A percentile compares a stretch with the other conserved stretches of the same genome.
These are phyloP conservation scores for Oryza punctata DNA, from an alignment of 176 grass and related monocot species.

Conservation along the genomic window DNA sequence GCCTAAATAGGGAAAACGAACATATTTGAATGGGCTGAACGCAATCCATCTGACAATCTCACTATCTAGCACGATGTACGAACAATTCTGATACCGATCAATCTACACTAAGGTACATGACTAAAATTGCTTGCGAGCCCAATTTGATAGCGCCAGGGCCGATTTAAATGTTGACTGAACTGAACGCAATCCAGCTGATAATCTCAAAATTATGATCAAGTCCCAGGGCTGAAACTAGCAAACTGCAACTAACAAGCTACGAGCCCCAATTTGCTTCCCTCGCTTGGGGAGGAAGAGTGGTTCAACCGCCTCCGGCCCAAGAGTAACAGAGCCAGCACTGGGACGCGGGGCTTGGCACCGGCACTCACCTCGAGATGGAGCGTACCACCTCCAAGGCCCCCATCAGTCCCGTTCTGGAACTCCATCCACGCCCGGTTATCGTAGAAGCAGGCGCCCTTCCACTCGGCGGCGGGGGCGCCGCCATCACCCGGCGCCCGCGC, in stretches of 20 bases:
- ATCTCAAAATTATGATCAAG: background rate
- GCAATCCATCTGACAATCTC: too few species aligned
- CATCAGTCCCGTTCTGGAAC: conserved; percentile 52
- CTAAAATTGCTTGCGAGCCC: too few species aligned
- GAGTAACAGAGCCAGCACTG: background rate
- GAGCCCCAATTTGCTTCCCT: background rate
- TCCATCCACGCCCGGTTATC: conserved; percentile 75
- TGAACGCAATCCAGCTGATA: background rate
- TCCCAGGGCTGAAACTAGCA: background rate
- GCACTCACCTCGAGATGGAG: conserved; percentile 66
- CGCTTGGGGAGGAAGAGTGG: background rate
- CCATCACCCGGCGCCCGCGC: conserved; percentile 39
- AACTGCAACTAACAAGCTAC: background rate
- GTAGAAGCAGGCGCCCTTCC: conserved; percentile 98
- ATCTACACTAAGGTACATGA: background rate
- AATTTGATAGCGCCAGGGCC: too few species aligned
- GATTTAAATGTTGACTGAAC: background rate
- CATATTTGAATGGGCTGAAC: background rate
- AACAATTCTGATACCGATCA: background rate
- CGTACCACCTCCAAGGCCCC: conserved; percentile 42
- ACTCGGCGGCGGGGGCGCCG: conserved; percentile 33
- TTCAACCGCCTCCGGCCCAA: background rate
- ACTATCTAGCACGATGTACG: background rate
- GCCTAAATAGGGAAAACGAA: background rate
- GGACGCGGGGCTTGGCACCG: background rate